phyloP scores from a whole-genome alignment of 2,329 filamentous ascomycete species.

The Xylogone sp. region DNA sequence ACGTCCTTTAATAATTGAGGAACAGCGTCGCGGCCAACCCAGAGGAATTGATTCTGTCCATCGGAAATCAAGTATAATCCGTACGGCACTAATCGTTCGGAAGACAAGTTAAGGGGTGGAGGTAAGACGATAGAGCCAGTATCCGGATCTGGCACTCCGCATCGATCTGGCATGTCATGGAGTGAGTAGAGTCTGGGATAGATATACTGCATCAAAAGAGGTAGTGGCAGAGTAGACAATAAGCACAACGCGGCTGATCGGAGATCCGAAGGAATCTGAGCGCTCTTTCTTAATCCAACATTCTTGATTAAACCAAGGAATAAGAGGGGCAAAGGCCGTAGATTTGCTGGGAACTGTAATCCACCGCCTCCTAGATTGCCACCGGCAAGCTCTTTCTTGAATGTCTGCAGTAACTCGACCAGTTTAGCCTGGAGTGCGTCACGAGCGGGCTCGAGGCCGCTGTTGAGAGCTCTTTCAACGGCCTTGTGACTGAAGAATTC shows the following conservation, averaged over 20 bases:
- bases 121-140: constrained; percentile 89
- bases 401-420: constrained; percentile 88
- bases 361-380: constrained; percentile 92
- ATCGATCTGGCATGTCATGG: constrained; percentile 94
- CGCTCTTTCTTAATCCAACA: constrained; percentile 86
- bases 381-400: constrained; percentile 93
- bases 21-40: constrained; percentile 90
- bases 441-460: constrained; percentile 82
- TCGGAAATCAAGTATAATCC: constrained; percentile 96
- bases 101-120: constrained; percentile 79
- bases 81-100: constrained; percentile 81
- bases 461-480: constrained; percentile 82
- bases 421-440: constrained; percentile 90
- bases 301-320: constrained; percentile 97
- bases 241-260: constrained; percentile 88
- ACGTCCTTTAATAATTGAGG: constrained; percentile 85
- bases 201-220: constrained; percentile 89
- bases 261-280: constrained; percentile 91
- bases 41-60: constrained; percentile 95
- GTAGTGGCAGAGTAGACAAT: constrained; percentile 88
- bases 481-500: constrained; percentile 97
- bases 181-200: constrained; percentile 81
- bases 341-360: constrained; percentile 89
- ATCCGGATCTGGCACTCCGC: constrained; percentile 77
- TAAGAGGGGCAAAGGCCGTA: constrained; percentile 81